A percentile compares a stretch with the other conserved stretches of the same genome.
Conservation (phyloP, 2,329 filamentous ascomycete species). For the Phoma sp. region DNA sequence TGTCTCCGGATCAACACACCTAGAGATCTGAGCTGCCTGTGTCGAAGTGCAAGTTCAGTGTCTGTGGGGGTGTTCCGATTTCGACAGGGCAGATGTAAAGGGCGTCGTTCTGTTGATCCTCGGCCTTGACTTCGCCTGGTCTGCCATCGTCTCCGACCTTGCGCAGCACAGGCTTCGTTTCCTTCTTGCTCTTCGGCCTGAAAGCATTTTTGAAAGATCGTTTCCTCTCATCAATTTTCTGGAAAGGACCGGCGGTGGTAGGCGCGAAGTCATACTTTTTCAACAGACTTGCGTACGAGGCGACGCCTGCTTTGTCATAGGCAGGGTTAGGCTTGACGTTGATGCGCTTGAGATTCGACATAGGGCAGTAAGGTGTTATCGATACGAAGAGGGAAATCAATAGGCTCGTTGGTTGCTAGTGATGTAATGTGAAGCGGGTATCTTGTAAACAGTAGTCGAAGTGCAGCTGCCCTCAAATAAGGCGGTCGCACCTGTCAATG, state of each 20-base stretch:
- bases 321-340: constrained; percentile 31
- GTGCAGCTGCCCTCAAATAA: constrained; percentile 1
- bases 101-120: constrained; percentile 33
- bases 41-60: constrained; percentile 70
- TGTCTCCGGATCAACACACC: constrained; percentile 32
- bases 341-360: constrained; percentile 32
- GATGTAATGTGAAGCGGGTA: constrained; percentile 7
- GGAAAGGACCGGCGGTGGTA: constrained; percentile 68
- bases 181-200: constrained; percentile 57
- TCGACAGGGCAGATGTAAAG: constrained; percentile 60
- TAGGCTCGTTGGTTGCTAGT: constrained; percentile 10
- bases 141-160: constrained; percentile 48
- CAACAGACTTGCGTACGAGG: constrained; percentile 67
- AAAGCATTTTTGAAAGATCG: constrained; percentile 25
- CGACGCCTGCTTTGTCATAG: constrained; percentile 55
- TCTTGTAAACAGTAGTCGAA: constrained; percentile 11
- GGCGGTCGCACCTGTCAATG: constrained; percentile 1
- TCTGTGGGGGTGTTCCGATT: constrained; percentile 64
- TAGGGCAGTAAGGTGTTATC: background rate
- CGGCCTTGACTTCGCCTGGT: constrained; percentile 56
- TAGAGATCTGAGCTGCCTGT: constrained; percentile 71
- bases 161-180: constrained; percentile 51
- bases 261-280: constrained; percentile 68
- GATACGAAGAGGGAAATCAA: background rate
- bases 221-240: constrained; percentile 55